These are phyloP conservation scores for Cyberlindnera euphorbiiphila DNA, from an alignment of 805 yeast species.

Conservation along the genomic window DNA sequence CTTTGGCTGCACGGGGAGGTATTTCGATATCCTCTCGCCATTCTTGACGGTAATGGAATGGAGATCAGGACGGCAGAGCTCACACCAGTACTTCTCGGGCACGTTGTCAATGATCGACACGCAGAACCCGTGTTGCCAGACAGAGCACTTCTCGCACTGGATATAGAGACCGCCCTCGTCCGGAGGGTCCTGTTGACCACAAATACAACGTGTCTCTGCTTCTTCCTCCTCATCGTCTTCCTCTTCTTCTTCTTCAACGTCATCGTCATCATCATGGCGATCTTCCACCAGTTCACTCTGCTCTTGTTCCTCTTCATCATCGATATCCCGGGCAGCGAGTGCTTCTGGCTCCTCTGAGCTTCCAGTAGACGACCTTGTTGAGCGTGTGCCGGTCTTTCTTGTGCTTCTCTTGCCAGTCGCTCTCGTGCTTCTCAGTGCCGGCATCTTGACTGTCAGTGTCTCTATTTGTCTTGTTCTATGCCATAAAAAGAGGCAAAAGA, in stretches of 20 bases:
- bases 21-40: slow-evolving; percentile 45
- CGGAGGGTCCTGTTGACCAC: slow-evolving; percentile 41
- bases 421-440: slow-evolving; percentile 26
- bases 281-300: too few relatives aligned
- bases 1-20: slow-evolving; percentile 42
- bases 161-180: slow-evolving; percentile 62
- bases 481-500: too few relatives aligned
- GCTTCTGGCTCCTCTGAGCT: slow-evolving; percentile 4
- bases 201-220: slow-evolving; percentile 43
- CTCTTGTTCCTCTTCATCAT: too few relatives aligned
- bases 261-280: slow-evolving; percentile 9
- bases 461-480: too few relatives aligned
- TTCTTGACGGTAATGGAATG: slow-evolving; percentile 54
- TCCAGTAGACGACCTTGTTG: neutral
- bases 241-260: slow-evolving; percentile 24
- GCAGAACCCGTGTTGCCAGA: slow-evolving; percentile 98
- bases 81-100: slow-evolving; percentile 96
- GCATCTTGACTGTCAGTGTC: slow-evolving; percentile 10
- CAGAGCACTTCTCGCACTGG: slow-evolving; percentile 87
- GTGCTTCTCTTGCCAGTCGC: slow-evolving; percentile 9
- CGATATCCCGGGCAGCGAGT: slow-evolving; percentile 6
- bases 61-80: slow-evolving; percentile 78
- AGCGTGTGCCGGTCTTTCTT: neutral
- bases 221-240: slow-evolving; percentile 37
- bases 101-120: slow-evolving; percentile 78